Evolutionary conservation across 2,329 filamentous ascomycete species (phyloP), one percentile per base, ranked within the genome.

Genomic region (Xylariaceae sp.): DNA sequence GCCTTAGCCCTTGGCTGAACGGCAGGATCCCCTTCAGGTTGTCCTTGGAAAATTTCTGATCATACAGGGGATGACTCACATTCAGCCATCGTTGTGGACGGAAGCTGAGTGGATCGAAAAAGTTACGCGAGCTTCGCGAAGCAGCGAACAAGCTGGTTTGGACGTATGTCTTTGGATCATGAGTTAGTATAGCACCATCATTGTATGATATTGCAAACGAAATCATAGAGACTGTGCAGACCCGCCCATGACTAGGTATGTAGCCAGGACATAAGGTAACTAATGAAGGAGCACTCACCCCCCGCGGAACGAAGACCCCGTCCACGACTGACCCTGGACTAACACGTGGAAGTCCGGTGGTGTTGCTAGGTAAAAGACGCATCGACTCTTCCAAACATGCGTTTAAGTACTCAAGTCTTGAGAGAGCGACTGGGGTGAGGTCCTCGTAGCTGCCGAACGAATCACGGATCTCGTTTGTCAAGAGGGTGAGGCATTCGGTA

Each of bases 361-460:
- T 45, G 2, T 51, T 49, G 1, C 51, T 51, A 5, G 56, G 55
- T 35, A 50, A 53, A 9, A 57, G 32, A 15, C 58, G 47, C 2
- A 61, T 46, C 3, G 44, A 45, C 39, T 63, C 60, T 16, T 52
- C 36, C 2, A 63, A 39, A n/a, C 51, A 51, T 2, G 58, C 57
- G 10, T 47, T 41, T 13, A 61, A 45, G 33, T 62, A 60, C 3
- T 44, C 36, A 3, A 58, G 38, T 6, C 51, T 34, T 8, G 41
- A 39, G 3, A 47, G 37, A 5, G 53, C 38, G 1, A 22, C 29
- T 11, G 34, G 15, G 4, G 45, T 55, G 23, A 61, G 50, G 7
- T 57, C 51, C 2, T 50, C 45, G 18, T 53, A 49, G 14, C 18
- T 44, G 2, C 24, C 24, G 42, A 59, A 56, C 2, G 45, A 34